These are phyloP conservation scores for Raffaelea arxii DNA, from an alignment of 2,329 filamentous ascomycete genomes.

Conservation along the genomic window DNA sequence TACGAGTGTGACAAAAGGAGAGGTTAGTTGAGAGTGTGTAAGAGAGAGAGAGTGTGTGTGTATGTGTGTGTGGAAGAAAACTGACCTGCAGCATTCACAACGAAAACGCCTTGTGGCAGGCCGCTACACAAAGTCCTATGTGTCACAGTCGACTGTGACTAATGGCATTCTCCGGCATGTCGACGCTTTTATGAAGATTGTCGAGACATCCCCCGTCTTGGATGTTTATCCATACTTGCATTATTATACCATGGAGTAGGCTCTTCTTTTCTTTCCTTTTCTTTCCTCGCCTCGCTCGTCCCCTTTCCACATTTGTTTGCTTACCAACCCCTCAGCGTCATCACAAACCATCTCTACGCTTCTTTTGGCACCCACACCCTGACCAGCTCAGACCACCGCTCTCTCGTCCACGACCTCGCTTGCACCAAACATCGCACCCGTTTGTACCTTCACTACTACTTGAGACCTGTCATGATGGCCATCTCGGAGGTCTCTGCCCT, in stretches of 20 bases:
- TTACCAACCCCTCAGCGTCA: not conserved
- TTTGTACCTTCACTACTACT: not conserved
- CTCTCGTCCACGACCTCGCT: not conserved
- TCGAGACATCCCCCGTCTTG: not conserved
- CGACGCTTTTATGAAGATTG: not conserved
- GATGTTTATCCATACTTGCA: not conserved
- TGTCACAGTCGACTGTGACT: not conserved
- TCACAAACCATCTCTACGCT: not conserved
- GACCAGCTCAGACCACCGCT: not conserved
- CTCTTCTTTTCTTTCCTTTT: too few species aligned
- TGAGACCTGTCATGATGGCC: not conserved
- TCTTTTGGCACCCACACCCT: not conserved
- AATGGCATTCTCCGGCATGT: not conserved
- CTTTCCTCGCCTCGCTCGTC: not conserved
- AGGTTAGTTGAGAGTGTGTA: not conserved
- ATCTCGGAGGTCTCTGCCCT: not conserved
- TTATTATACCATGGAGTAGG: too few species aligned
- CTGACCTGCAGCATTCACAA: not conserved
- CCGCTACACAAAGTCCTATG: not conserved
- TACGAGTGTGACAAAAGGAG: not conserved
- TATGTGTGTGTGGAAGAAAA: too few species aligned
- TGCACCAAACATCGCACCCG: not conserved
- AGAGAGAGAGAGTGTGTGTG: too few species aligned
- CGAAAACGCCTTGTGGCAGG: not conserved
- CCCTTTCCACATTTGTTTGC: too few species aligned